phyloP scores from a whole-genome alignment of 106 monocot genomes.

The Allium cepa region DNA sequence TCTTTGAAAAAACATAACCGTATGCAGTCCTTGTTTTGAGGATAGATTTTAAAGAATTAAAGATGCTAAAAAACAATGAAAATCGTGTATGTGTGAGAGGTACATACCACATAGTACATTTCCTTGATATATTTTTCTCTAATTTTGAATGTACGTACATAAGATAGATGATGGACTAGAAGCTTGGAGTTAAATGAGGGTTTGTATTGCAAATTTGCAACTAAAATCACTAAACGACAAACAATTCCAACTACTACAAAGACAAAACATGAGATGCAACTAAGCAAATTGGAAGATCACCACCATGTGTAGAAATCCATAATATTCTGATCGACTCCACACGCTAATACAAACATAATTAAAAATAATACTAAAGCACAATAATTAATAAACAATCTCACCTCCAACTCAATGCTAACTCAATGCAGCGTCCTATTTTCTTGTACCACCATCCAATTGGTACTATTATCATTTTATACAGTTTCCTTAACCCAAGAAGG shows the following conservation, averaged over 20 bases:
- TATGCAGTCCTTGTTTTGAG: too few relatives aligned
- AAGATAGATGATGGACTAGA: background rate
- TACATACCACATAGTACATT: background rate
- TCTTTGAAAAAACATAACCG: too few relatives aligned
- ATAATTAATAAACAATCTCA: background rate
- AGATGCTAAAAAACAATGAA: too few relatives aligned
- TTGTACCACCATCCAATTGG: background rate
- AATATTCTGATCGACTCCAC: background rate
- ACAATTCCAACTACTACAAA: background rate
- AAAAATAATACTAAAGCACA: background rate
- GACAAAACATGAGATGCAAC: constrained; percentile 3
- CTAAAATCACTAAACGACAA: too few relatives aligned
- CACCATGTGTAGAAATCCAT: constrained; percentile 12
- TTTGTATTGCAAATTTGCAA: too few relatives aligned
- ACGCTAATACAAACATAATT: background rate
- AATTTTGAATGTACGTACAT: background rate
- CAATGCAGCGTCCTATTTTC: background rate
- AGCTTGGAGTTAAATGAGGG: background rate
- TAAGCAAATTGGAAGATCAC: constrained; percentile 1
- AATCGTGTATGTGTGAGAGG: background rate
- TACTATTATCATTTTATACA: background rate
- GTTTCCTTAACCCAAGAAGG: background rate
- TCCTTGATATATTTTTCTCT: background rate
- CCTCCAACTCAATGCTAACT: background rate
- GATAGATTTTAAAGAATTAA: too few relatives aligned